Evolutionary conservation across 306 rosid species (phyloP).

Genomic region (Alnus glutinosa): DNA sequence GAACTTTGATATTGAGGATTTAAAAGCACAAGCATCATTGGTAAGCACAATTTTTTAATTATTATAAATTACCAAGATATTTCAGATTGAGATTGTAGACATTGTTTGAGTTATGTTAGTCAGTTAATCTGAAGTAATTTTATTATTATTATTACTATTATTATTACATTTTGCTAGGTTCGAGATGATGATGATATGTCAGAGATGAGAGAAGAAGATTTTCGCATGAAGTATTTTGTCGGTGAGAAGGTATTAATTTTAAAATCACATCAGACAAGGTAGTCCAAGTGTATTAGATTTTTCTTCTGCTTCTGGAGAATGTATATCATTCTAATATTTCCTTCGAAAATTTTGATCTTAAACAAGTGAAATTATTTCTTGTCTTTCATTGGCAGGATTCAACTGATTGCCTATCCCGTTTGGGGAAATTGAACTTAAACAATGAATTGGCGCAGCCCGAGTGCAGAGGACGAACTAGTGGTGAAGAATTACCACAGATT

Average conservation of each 20-base stretch:
- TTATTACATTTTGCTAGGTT: constrained; percentile 43
- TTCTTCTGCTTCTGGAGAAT: constrained; percentile 10
- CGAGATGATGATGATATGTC: constrained; percentile 61
- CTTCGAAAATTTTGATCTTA: not conserved
- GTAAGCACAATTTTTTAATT: constrained; percentile 39
- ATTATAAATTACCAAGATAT: not conserved
- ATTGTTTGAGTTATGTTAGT: constrained; percentile 3
- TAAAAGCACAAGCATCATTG: constrained; percentile 95
- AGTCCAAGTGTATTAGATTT: not conserved
- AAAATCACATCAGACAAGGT: constrained; percentile 7
- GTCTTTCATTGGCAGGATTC: constrained; percentile 47
- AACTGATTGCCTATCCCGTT: constrained; percentile 42
- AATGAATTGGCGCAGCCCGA: constrained; percentile 47
- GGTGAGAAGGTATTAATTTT: constrained; percentile 41
- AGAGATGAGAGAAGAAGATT: constrained; percentile 76
- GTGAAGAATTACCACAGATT: constrained; percentile 40
- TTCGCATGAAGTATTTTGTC: constrained; percentile 36
- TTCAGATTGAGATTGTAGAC: not conserved
- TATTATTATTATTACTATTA: constrained; percentile 1
- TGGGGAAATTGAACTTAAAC: constrained; percentile 48
- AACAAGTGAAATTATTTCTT: not conserved
- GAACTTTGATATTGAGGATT: constrained; percentile 92
- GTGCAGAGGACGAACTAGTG: constrained; percentile 39
- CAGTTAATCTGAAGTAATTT: constrained; percentile 22
- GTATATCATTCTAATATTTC: not conserved